Evolutionary conservation across 768 basidiomycete species (phyloP), one percentile per base, ranked within the genome.

Genomic region (Mycena vulgaris): DNA sequence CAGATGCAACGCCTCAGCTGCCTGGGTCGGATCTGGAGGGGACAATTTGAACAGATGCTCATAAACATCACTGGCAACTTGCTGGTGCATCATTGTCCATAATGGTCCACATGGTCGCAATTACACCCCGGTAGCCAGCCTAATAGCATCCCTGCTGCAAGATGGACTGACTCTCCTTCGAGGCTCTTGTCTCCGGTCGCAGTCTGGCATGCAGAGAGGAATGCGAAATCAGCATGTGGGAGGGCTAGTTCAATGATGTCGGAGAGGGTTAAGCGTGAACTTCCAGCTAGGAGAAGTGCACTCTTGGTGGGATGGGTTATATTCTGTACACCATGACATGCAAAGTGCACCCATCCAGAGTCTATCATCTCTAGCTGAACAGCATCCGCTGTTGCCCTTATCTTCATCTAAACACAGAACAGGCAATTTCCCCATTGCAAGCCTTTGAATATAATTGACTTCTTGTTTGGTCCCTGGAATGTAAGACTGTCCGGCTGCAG

Each of bases 121-220:
- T 75, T 5, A 82, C 83, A 11, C 74, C 74, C 14, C 70, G 68
- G 67, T 77, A 82, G 10, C 80, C 81, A 39, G 79, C 77, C 31
- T n/a, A 75, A 78, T 58, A 83, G 69, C 81, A 87, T 82, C 7
- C 82, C 2, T n/a, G n/a, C n/a, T n/a, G n/a, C n/a, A n/a, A 86
- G 69, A 75, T 86, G 84, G 6, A 87, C 70, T 0, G 78, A 55
- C 66, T 78, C 74, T 16, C 79, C 74, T 13, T 77, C 42, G 31
- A 78, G 69, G 2, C 69, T 69, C 0, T 73, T 48, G 30, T 79
- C 78, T 1, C 84, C 82, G 42, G 67, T 78, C 0, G 83, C 84
- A 3, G 82, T 87, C 60, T 87, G 79, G 64, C 86, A 88, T 2
- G 86, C 86, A 7, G 86, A 86, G 5, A 88, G 79, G 71, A 86